Conservation (phyloP, 2,329 filamentous ascomycete species). For the Botryotinia narcissicola region DNA sequence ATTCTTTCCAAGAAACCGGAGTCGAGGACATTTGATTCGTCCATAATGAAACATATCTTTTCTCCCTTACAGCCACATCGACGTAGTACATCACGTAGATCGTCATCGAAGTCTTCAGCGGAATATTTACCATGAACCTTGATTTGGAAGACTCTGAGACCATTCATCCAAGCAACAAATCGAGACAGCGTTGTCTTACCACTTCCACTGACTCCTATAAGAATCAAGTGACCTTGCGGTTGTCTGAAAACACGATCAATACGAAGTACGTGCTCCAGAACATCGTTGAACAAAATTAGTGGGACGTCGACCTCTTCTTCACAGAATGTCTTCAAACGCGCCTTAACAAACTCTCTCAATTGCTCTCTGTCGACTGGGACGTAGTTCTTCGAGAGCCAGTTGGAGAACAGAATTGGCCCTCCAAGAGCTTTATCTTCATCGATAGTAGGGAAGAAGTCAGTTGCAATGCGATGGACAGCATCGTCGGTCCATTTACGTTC, state of each 20-base stretch:
- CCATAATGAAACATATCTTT: constrained; percentile 99
- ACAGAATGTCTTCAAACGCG: constrained; percentile 94
- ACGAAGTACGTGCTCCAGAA: constrained; percentile 93
- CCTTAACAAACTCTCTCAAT: constrained; percentile 95
- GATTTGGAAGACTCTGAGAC: constrained; percentile 98
- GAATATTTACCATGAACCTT: constrained; percentile 99
- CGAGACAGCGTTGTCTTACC: constrained; percentile 97
- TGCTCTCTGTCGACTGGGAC: constrained; percentile 94
- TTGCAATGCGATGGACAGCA: constrained; percentile 77
- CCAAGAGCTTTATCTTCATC: constrained; percentile 85
- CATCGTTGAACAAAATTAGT: constrained; percentile 98
- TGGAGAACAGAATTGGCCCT: constrained; percentile 95
- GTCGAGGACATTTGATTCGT: constrained; percentile 97
- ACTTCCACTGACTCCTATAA: constrained; percentile 97
- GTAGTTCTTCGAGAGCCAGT: constrained; percentile 99
- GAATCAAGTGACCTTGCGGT: constrained; percentile 94
- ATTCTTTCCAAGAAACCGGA: constrained; percentile 98
- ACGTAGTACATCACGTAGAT: constrained; percentile 88
- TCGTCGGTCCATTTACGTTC: constrained; percentile 95
- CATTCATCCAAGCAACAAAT: constrained; percentile 99
- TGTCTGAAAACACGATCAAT: constrained; percentile 99
- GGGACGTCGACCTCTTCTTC: constrained; percentile 99
- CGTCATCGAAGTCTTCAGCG: constrained; percentile 97
- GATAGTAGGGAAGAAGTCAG: constrained; percentile 93
- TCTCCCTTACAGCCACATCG: constrained; percentile 96